Evolutionary conservation across 768 basidiomycete species (phyloP), one percentile per base, ranked within the genome.

Genomic region (Roridomyces roridus): DNA sequence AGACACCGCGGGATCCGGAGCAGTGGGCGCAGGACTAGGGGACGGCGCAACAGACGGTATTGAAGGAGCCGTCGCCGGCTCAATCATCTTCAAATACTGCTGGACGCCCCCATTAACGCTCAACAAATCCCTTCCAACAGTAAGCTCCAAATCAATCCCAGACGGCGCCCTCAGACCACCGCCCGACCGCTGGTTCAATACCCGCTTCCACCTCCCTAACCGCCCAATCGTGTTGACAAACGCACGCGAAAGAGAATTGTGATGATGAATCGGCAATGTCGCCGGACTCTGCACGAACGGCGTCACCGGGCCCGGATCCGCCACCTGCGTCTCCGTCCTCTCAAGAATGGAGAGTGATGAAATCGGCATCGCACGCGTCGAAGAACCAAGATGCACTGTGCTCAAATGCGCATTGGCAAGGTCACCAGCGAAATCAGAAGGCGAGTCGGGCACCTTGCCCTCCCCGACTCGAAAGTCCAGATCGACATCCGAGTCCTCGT

Each of bases 161-260:
- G 88, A 73, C 66, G 23, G 31, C 7, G 31, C 31, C 31, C 7
- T 2, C 31, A 34, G 31, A n/a, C 31, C 31, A 34, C 31, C 31
- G 31, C 31, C 36, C 20, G 35, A 24, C 5, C 76, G 70, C 4
- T 80, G 73, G 62, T 89, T 86, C 47, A 94, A 70, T 25, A 91
- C 91, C 6, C 93, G 85, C 65, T 82, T 90, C 90, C 93, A 90
- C 10, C 89, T 77, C 2, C 93, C 93, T 17, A 96, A 73, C 6
- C 89, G 82, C 5, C 93, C 91, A 25, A 94, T 86, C 3, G 93
- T 93, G 72, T 86, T 89, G 49, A 91, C 87, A 43, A 95, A 83
- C 11, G 83, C 90, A 1, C 91, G 82, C 0, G 90, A 91, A 15
- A 94, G 75, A 0, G 86, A 78, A 64, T 79, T 85, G n/a, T n/a